Conservation (phyloP, 441 rosid genomes). For the Jatropha multifida region DNA sequence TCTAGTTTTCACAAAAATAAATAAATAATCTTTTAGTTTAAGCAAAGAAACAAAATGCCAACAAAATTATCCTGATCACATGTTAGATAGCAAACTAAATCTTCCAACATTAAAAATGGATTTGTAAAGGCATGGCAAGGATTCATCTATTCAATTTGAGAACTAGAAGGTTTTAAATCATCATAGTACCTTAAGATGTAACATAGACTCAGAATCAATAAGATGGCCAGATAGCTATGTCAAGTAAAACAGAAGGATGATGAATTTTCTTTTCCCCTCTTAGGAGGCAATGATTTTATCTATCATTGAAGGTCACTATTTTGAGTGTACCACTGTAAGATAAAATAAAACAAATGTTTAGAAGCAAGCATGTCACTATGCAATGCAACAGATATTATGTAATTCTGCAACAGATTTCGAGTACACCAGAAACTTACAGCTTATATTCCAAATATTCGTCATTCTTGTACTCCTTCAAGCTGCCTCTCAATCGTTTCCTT, state of each 20-base stretch:
- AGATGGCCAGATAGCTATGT: neutral
- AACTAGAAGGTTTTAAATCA: neutral
- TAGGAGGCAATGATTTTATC: neutral
- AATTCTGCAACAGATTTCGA: neutral
- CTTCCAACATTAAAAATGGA: neutral
- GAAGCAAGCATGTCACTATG: neutral
- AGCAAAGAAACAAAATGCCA: neutral
- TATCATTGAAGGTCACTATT: neutral
- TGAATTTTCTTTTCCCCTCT: neutral
- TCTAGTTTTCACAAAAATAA: too few species aligned
- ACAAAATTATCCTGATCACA: too few species aligned
- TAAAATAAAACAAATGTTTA: neutral
- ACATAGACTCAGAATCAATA: neutral
- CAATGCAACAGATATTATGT: slow-evolving; percentile 5
- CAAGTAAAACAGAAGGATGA: neutral
- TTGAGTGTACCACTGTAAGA: neutral
- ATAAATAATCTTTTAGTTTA: neutral
- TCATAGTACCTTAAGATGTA: neutral
- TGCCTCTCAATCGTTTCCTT: slow-evolving; percentile 63
- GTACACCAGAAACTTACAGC: slow-evolving; percentile 49
- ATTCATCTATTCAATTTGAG: neutral
- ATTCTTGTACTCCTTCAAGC: slow-evolving; percentile 69
- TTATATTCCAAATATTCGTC: slow-evolving; percentile 87
- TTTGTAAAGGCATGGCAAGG: neutral
- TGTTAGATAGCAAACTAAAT: neutral